Base-by-base conservation (phyloP, 2,329 filamentous ascomycete species). In the Hypoxylon sp. region DNA sequence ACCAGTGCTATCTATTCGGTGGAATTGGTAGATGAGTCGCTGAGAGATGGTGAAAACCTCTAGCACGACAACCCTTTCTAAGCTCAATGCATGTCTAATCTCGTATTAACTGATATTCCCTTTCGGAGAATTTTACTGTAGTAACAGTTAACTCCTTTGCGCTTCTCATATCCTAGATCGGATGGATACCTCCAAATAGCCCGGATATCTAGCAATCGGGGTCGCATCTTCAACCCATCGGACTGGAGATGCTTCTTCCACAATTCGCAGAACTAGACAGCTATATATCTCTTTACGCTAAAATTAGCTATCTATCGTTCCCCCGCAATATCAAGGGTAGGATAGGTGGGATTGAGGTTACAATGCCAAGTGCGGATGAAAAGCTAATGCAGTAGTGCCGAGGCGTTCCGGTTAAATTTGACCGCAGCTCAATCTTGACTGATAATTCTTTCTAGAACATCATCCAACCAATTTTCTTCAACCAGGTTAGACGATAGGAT, bases 361-460 rank as follows among this genome's bases (percentile, higher is more conserved):
- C 50, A 39, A 19, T 65, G 68, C 62, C 65, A 68, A 65, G 65
- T 57, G 46, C 62, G 65, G 65, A 68, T 60, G 62, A 68, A 65
- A 42, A 55, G 44, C 46, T 58, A 35, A 65, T 64, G 48, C 58
- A 58, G 56, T 55, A 54, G 37, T 63, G 53, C 53, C 62, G 47
- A 59, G 57, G 24, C 10, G 42, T 35, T n/a, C 65, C 68, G 68
- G 68, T 33, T 70, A 70, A 70, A 70, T 70, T 61, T 56, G 61
- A 57, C 59, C 29, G 17, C 62, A 64, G 44, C 39, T 66, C 35
- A 57, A 55, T 65, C 44, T 48, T 44, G n/a, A 54, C 22, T 19
- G 17, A 35, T 26, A 33, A 35, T 24, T 13, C 6, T 19, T 63
- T 70, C 62, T 64, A 63, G 58, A 64, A 68, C 31, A 37, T 51